A percentile compares a stretch with the other conserved stretches of the same genome.
phyloP scores from a whole-genome alignment of 2,329 filamentous ascomycete genomes.

The Trichoderma cornu-damae region DNA sequence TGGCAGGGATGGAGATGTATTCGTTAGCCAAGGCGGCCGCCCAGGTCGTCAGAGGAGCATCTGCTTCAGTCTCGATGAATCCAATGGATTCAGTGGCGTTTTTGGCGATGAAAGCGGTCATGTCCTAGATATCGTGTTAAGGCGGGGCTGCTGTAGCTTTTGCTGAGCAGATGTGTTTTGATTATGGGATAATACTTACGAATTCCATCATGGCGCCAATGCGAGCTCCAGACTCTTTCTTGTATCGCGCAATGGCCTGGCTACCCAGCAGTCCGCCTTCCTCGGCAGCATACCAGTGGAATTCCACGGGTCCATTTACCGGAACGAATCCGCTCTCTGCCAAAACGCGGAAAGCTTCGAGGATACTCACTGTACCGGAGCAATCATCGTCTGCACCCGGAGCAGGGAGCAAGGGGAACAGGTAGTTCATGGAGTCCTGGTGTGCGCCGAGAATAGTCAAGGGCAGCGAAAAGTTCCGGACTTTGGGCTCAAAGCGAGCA shows the following conservation, averaged over 20 bases:
- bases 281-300: constrained; percentile 77
- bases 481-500: constrained; percentile 53
- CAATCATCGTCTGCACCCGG: constrained; percentile 72
- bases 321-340: constrained; percentile 40
- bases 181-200: constrained; percentile 45
- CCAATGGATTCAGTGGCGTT: constrained; percentile 38
- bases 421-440: constrained; percentile 70
- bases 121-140: constrained; percentile 46
- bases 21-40: constrained; percentile 31
- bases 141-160: too few species aligned
- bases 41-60: constrained; percentile 35
- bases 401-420: constrained; percentile 62
- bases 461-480: constrained; percentile 27
- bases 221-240: constrained; percentile 55
- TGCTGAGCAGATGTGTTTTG: not conserved
- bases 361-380: constrained; percentile 66
- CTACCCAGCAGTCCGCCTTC: constrained; percentile 62
- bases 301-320: constrained; percentile 52
- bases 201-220: constrained; percentile 70
- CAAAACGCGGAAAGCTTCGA: constrained; percentile 65
- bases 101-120: constrained; percentile 36
- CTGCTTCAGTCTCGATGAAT: constrained; percentile 36
- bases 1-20: constrained; percentile 35
- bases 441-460: constrained; percentile 55
- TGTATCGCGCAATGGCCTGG: constrained; percentile 63